Base-by-base conservation (phyloP, 768 basidiomycete species). In the Pluteus cervinus region DNA sequence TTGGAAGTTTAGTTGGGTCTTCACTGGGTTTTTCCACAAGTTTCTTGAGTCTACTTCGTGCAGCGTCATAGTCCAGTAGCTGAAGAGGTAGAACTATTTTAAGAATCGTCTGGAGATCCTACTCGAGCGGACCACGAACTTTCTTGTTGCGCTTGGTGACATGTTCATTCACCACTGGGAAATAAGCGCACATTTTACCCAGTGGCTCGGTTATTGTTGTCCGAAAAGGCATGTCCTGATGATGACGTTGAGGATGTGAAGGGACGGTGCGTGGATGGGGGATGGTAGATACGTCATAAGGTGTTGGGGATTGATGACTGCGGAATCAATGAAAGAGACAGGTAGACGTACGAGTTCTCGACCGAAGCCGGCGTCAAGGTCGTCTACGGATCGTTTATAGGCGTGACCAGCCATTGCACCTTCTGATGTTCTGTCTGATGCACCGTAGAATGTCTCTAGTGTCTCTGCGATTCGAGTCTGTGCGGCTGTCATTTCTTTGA, bases 361-460 rank as follows among this genome's bases (percentile, higher is more conserved):
- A 20, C 78, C 76, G 25, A 96, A 81, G 28, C 80, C 83, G 1
- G 76, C 71, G 50, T 99, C 96, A 29, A 98, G 68, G 44, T 99
- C 96, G 49, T 94, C 90, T 6, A 96, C 87, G 0, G 92, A 88
- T 24, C 88, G 77, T 54, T 88, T 94, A 71, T 98, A 99, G 2
- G 96, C 87, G 51, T 97, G 89, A 2, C 89, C 87, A 1, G 93
- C 86, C 90, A 98, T 96, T 7, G 94, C 96, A 30, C 91, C 87
- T 46, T 92, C 89, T 7, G 87, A 89, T 22, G 77, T 65, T 42
- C 75, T 75, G 69, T 91, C 90, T 10, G 87, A 76, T 31, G 91
- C 76, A 42, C 78, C 73, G 58, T 97, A 99, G 68, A 99, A 98
- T 5, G 79, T 69, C 58, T 93, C 87, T 55, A 99, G 74, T 20